Evolutionary conservation across 129 eudicot species (phyloP), one percentile per base, ranked within the genome.

Genomic region (Centella asiatica): DNA sequence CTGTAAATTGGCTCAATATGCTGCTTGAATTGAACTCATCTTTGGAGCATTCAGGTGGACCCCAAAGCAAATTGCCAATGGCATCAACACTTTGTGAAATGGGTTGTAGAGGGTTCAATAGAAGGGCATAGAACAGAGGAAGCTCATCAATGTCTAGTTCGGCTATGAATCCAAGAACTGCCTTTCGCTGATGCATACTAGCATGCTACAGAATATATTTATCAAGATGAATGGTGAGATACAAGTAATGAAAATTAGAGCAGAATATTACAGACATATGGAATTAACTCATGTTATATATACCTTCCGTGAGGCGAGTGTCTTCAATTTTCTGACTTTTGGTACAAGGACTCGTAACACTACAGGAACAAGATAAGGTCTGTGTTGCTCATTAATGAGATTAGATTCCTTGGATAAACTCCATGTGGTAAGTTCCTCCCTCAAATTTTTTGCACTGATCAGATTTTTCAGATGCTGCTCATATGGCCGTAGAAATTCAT

Each of bases 381-480:
- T 77, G 70, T 92, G 96, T 42, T 67, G 59, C 37, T 62, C 79
- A 52, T 77, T 84, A 57, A 92, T 70, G 25, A 76, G 62, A 59
- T 73, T 42, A 18, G 97, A 86, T 42, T 84, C 89, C 49, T 76
- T 73, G 27, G 96, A 81, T 76, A 92, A 69, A 75, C 88, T 87
- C 98, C 98, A 92, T 37, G 83, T 81, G 33, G 96, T 74, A 26
- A 92, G 88, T 76, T 92, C 98, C 59, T 92, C 96, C 53, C 98
- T 73, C 64, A 92, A 60, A 45, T 44, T 70, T 66, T 87, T 84
- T 11, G 86, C 63, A 74, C 71, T 77, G 60, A 87, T 80, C 66
- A 92, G 68, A 75, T 92, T 87, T 71, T 78, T 87, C 59, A 92
- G 78, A 67, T 92, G 85, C 65, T 80, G 74, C 57, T 44, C 80